Conservation (phyloP, 2,329 filamentous ascomycete genomes). For the Pseudogymnoascus sp. region DNA sequence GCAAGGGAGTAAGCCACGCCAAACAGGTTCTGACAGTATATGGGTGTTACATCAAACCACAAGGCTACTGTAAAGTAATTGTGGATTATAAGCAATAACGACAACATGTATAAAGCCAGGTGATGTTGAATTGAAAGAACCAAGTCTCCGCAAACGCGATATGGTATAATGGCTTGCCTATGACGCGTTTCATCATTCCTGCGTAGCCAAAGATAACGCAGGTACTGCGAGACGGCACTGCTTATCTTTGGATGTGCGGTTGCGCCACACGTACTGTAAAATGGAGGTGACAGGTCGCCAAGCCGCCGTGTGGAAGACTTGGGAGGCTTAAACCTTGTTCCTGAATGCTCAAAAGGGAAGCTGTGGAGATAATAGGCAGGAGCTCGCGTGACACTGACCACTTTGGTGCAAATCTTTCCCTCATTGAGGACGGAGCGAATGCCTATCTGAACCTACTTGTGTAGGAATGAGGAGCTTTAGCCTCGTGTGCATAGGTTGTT, state of each 20-base stretch:
- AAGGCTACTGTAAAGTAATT: too few relatives aligned
- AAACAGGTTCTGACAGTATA: too few relatives aligned
- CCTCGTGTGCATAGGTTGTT: not conserved
- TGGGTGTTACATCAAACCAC: too few relatives aligned
- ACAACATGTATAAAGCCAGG: too few relatives aligned
- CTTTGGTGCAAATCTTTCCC: not conserved
- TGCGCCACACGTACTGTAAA: not conserved
- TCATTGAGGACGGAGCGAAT: not conserved
- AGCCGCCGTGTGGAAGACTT: not conserved
- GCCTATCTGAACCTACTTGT: not conserved
- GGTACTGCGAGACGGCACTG: not conserved
- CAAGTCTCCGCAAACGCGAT: too few relatives aligned
- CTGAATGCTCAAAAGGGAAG: not conserved
- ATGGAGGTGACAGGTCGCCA: not conserved
- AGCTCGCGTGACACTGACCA: not conserved
- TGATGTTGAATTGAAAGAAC: too few relatives aligned
- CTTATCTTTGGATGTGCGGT: too few relatives aligned
- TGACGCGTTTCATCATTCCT: not conserved
- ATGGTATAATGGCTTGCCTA: not conserved
- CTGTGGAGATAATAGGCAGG: not conserved
- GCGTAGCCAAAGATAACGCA: not conserved
- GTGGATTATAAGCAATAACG: too few relatives aligned
- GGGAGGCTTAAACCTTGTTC: not conserved
- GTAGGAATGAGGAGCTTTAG: not conserved
- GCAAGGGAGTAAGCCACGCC: too few relatives aligned